Evolutionary conservation across 2,329 filamentous ascomycete genomes (phyloP), one percentile per base, ranked within the genome.

Genomic region (Stagonosporopsis tanaceti): DNA sequence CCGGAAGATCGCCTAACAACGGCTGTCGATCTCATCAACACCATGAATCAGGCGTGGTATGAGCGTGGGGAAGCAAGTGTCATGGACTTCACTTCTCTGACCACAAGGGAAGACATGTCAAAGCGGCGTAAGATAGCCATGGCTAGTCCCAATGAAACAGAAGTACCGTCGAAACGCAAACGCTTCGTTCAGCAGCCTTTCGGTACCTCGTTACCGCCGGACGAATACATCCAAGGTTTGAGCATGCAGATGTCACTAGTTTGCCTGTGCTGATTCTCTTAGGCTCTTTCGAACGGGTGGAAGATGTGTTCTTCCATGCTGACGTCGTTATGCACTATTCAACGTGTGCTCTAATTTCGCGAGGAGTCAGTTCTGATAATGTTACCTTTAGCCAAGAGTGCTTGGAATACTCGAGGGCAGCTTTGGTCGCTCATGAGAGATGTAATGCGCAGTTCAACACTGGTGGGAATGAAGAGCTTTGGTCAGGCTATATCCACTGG

Each of bases 401-500:
- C 32, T 60, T 76, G 11, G 65, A 71, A 24, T 73, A 71, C 1
- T 67, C 73, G 20, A 64, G 73, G 45, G 67, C 68, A 11, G 72
- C 73, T 11, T 63, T 76, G 9, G 59, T 67, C 15, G 68, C 71
- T 0, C 73, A 76, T 28, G 65, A 68, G 51, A 57, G 65, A 35
- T 71, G 67, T 17, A 69, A 65, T 30, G 50, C 60, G 34, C 65
- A 70, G 20, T 75, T 74, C 55, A 76, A 75, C 51, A 59, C 64
- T 9, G 62, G 68, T 28, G 71, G 69, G 1, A 71, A 69, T 20
- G 71, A 75, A 52, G 67, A 73, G 12, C 34, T 74, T 1, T 76
- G 72, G 72, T 66, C 68, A 17, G 72, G 72, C 8, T 76, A 76
- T 37, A 59, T 76, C 6, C 72, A 75, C 37, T 76, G 74, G 71